These are phyloP conservation scores for Tritrichomonas musculus DNA, from an alignment of 208 protist species.

Conservation along the genomic window DNA sequence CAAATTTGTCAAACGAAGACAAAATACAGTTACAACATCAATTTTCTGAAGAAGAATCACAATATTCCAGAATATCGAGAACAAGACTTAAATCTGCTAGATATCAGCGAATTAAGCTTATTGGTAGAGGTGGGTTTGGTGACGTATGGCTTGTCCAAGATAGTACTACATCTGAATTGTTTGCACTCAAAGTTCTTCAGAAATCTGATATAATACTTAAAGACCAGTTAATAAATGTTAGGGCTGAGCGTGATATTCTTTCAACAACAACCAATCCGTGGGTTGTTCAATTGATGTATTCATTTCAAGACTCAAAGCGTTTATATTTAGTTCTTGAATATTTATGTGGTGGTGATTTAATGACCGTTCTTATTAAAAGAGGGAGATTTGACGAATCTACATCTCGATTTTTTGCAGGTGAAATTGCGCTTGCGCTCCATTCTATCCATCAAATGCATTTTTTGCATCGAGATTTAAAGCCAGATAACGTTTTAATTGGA, in stretches of 20 bases:
- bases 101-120: constrained; percentile 28
- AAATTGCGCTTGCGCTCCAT: constrained; percentile 58
- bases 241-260: constrained; percentile 54
- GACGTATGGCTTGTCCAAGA: constrained; percentile 26
- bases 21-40: background rate
- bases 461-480: constrained; percentile 38
- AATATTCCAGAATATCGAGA: background rate
- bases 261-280: constrained; percentile 47
- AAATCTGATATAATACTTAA: background rate
- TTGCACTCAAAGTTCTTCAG: background rate
- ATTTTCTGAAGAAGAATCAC: background rate
- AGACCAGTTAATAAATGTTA: constrained; percentile 48
- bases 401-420: constrained; percentile 59
- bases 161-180: background rate
- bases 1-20: background rate
- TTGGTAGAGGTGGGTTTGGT: background rate
- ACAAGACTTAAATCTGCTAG: background rate
- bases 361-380: constrained; percentile 59
- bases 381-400: constrained; percentile 55
- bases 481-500: constrained; percentile 31
- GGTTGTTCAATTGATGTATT: constrained; percentile 59
- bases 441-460: constrained; percentile 58
- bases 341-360: constrained; percentile 63
- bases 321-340: constrained; percentile 68
- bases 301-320: constrained; percentile 57